phyloP scores from a whole-genome alignment of 345 rosid genomes.

The Ailanthus altissimus region DNA sequence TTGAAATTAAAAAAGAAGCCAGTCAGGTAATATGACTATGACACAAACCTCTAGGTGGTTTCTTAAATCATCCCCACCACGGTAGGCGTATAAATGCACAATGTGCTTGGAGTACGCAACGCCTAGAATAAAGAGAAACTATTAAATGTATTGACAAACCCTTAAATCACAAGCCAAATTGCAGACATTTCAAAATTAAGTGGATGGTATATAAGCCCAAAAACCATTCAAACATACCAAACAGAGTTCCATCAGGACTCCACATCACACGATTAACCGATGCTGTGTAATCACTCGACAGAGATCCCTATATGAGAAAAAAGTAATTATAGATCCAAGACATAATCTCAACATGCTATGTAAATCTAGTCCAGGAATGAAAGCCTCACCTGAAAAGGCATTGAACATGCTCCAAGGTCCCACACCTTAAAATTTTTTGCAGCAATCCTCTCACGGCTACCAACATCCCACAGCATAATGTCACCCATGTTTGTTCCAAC shows the following conservation, averaged over 20 bases:
- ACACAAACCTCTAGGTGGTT: slow-evolving; percentile 72
- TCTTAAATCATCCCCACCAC: slow-evolving; percentile 61
- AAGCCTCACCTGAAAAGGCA: slow-evolving; percentile 61
- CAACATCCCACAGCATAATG: slow-evolving; percentile 72
- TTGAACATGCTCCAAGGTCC: slow-evolving; percentile 56
- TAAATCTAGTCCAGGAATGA: slow-evolving; percentile 14
- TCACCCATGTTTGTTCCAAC: slow-evolving; percentile 87
- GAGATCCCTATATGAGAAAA: slow-evolving; percentile 47
- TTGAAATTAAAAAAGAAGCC: slow-evolving; percentile 1
- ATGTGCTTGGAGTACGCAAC: slow-evolving; percentile 85
- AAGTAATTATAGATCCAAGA: slow-evolving; percentile 12
- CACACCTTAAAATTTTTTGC: slow-evolving; percentile 62
- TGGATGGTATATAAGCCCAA: neutral
- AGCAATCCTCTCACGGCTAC: slow-evolving; percentile 62
- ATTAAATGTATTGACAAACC: slow-evolving; percentile 14
- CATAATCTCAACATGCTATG: slow-evolving; percentile 17
- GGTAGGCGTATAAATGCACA: slow-evolving; percentile 72
- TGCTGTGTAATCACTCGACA: slow-evolving; percentile 55
- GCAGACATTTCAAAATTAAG: neutral
- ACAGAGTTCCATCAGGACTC: slow-evolving; percentile 84
- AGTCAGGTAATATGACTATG: neutral
- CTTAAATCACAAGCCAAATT: slow-evolving; percentile 4
- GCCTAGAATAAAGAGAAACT: slow-evolving; percentile 46
- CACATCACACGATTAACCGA: slow-evolving; percentile 81
- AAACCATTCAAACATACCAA: slow-evolving; percentile 51